Percentiles rank a stretch among this genome's conserved stretches.
phyloP scores from a whole-genome alignment of 306 rosid species.

The Cicer yamashitae region DNA sequence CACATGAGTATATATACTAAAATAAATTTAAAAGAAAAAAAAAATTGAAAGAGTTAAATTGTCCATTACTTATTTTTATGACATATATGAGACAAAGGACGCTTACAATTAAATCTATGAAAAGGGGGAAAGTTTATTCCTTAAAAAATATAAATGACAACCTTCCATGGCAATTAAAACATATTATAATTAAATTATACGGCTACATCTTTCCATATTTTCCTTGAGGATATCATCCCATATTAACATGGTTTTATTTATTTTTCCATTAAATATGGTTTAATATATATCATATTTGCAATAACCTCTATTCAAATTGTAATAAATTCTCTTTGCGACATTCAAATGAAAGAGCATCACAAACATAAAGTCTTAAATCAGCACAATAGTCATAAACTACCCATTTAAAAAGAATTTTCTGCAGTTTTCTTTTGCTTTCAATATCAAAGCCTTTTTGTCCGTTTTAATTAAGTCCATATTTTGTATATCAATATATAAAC shows the following conservation, averaged over 20 bases:
- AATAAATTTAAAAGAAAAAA: no score
- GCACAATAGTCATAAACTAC: constrained; percentile 53
- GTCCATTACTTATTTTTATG: neutral
- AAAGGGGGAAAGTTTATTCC: constrained; percentile 2
- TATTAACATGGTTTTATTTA: no score
- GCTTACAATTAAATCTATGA: no score
- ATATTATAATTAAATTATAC: neutral
- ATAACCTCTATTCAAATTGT: neutral
- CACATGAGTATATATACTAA: no score
- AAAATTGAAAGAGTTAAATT: neutral
- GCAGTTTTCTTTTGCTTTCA: constrained; percentile 36
- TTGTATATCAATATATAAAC: no score
- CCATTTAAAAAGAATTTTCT: constrained; percentile 42
- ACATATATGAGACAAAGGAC: neutral
- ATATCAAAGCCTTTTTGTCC: constrained; percentile 9
- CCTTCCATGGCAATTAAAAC: constrained; percentile 22
- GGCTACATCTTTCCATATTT: neutral
- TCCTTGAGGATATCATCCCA: constrained; percentile 10
- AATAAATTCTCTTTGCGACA: constrained; percentile 44
- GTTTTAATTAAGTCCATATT: no score
- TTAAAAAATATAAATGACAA: neutral
- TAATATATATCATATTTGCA: neutral
- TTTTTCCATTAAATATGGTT: no score
- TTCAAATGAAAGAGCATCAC: constrained; percentile 55
- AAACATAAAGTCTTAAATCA: constrained; percentile 55